A percentile compares a stretch with the other conserved stretches of the same genome.
Evolutionary conservation across 371 early-diverging fungal genomes (phyloP).

Genomic region (Haplosporangium sp.): DNA sequence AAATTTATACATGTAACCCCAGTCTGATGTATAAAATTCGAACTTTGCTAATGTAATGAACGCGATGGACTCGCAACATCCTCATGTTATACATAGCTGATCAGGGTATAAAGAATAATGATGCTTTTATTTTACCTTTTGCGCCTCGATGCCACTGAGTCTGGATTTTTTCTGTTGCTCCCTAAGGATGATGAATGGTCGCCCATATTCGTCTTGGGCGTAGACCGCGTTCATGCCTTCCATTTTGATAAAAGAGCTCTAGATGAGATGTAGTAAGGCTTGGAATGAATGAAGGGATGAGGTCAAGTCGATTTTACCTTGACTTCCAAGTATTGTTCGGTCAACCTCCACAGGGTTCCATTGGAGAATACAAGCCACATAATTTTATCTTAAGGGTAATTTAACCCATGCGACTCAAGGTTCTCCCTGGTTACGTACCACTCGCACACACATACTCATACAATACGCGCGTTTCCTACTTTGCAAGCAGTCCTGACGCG

Average conservation of each 20-base stretch:
- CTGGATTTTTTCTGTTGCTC: constrained; percentile 93
- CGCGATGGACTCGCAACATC: constrained; percentile 1
- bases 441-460: neutral
- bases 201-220: constrained; percentile 93
- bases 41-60: neutral
- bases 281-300: constrained; percentile 6
- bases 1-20: neutral
- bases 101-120: constrained; percentile 2
- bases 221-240: constrained; percentile 68
- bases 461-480: constrained; percentile 4
- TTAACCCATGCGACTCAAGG: constrained; percentile 4
- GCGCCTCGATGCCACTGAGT: constrained; percentile 90
- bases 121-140: constrained; percentile 74
- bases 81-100: neutral
- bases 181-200: constrained; percentile 96
- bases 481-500: constrained; percentile 18
- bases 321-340: neutral
- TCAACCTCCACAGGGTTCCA: constrained; percentile 1
- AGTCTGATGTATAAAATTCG: neutral
- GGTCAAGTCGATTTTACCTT: neutral
- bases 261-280: constrained; percentile 3
- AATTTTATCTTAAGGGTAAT: neutral
- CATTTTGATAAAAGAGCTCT: constrained; percentile 24
- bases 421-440: constrained; percentile 21
- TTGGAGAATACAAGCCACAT: constrained; percentile 1